These are phyloP conservation scores for Talaromyces pinophilus DNA, from an alignment of 2,329 filamentous ascomycete genomes.

Conservation along the genomic window DNA sequence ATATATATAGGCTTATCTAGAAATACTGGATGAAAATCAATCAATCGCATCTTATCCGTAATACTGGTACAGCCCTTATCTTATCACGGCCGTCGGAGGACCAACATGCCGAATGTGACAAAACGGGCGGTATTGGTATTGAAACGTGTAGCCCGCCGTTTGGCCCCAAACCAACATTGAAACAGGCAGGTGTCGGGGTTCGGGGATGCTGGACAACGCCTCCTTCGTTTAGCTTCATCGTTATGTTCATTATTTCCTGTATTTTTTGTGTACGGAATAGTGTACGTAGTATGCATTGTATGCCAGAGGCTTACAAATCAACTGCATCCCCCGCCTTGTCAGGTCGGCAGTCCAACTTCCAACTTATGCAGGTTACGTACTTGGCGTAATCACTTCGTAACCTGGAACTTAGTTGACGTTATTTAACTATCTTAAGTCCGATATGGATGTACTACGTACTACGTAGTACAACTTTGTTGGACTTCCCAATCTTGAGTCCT, in stretches of 20 bases:
- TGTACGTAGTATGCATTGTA: neutral
- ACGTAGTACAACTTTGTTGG: neutral
- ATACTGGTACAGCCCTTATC: neutral
- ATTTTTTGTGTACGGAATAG: neutral
- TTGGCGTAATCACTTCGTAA: slow-evolving; percentile 7
- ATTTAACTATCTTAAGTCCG: slow-evolving; percentile 3
- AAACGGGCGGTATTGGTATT: slow-evolving; percentile 9
- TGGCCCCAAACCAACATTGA: neutral
- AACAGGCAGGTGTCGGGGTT: slow-evolving; percentile 1
- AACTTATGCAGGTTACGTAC: neutral
- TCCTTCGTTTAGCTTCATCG: neutral
- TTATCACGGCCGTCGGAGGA: neutral
- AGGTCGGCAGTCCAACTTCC: neutral
- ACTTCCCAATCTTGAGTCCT: neutral
- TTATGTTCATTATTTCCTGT: neutral
- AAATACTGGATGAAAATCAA: neutral
- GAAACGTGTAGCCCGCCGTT: neutral
- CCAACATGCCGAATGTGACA: neutral
- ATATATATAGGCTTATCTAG: neutral
- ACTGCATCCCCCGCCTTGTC: neutral
- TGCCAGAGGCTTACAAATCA: neutral
- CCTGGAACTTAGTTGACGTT: neutral
- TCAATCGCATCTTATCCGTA: neutral
- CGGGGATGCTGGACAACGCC: slow-evolving; percentile 2
- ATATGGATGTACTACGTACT: neutral